Conservation (phyloP, 495 filamentous ascomycete species). For the Hypomontagnella monticulosa region DNA sequence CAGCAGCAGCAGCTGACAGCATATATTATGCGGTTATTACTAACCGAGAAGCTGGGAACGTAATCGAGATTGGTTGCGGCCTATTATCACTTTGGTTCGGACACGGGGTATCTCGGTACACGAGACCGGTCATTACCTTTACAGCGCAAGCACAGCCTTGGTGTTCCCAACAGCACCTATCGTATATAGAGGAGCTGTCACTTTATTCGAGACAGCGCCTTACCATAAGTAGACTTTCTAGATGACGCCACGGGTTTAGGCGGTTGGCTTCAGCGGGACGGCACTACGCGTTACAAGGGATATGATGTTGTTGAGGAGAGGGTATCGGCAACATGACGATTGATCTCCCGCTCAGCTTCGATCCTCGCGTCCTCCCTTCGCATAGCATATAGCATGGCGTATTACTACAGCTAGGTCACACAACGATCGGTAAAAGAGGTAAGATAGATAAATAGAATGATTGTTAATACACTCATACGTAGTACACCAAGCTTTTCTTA, state of each 20-base stretch:
- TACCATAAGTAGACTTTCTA: slow-evolving; percentile 1
- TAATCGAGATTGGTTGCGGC: slow-evolving; percentile 22
- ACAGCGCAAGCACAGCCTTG: slow-evolving; percentile 17
- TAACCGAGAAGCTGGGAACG: slow-evolving; percentile 26
- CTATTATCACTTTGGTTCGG: slow-evolving; percentile 13
- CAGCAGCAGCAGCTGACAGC: slow-evolving; percentile 8
- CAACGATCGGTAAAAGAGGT: slow-evolving; percentile 16
- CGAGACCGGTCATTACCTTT: background rate
- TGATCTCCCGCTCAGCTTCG: slow-evolving; percentile 15
- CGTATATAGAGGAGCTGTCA: background rate
- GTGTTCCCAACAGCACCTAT: background rate
- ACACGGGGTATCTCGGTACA: slow-evolving; percentile 28
- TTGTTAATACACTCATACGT: slow-evolving; percentile 4
- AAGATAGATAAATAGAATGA: slow-evolving; percentile 11
- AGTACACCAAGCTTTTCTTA: slow-evolving; percentile 28
- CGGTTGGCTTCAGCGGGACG: slow-evolving; percentile 9
- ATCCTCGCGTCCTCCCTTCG: slow-evolving; percentile 10
- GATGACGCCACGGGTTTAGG: slow-evolving; percentile 15
- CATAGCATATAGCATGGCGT: slow-evolving; percentile 29
- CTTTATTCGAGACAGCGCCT: slow-evolving; percentile 9
- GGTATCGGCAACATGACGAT: slow-evolving; percentile 2
- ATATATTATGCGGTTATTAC: slow-evolving; percentile 14
- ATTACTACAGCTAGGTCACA: slow-evolving; percentile 26
- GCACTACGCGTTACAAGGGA: background rate
- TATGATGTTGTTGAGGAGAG: slow-evolving; percentile 4